Percentiles rank a stretch among this genome's conserved stretches.
Evolutionary conservation across 2,329 filamentous ascomycete genomes (phyloP).

Genomic region (Drechslerella coelobrocha): DNA sequence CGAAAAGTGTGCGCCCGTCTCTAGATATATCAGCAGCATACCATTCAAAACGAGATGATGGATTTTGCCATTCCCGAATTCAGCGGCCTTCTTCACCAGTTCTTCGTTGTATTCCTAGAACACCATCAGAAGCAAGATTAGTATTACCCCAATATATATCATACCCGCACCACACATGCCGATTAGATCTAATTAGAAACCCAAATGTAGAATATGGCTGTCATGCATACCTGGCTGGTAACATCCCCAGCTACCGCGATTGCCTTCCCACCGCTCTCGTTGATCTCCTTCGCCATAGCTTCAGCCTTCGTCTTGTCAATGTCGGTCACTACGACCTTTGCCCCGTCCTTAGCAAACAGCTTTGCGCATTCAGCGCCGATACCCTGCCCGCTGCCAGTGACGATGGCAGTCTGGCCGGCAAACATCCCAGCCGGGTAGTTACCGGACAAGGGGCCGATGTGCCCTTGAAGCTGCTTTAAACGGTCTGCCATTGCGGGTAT

Average conservation of each 20-base stretch:
- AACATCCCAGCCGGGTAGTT: constrained; percentile 83
- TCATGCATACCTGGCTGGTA: constrained; percentile 28
- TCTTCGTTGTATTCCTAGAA: constrained; percentile 69
- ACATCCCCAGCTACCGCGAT: constrained; percentile 79
- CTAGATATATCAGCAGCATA: constrained; percentile 62
- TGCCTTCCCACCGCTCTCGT: constrained; percentile 69
- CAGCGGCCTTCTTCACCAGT: constrained; percentile 76
- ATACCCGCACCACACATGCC: neutral
- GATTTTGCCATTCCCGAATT: constrained; percentile 85
- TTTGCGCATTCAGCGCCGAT: constrained; percentile 85
- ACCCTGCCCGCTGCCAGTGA: constrained; percentile 84
- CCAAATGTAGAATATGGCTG: no score
- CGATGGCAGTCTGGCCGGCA: constrained; percentile 80
- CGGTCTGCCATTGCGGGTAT: constrained; percentile 60
- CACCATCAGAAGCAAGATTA: constrained; percentile 1
- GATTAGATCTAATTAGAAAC: no score
- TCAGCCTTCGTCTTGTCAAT: constrained; percentile 80
- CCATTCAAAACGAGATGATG: constrained; percentile 92
- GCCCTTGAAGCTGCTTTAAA: constrained; percentile 73
- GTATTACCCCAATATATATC: constrained; percentile 1
- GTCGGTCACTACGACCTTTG: constrained; percentile 82
- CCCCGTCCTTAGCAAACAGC: constrained; percentile 85
- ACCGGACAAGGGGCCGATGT: constrained; percentile 62
- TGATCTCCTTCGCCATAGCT: constrained; percentile 74
- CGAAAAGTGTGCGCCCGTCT: no score